Evolutionary conservation across 768 basidiomycete species (phyloP), one percentile per base, ranked within the genome.

Genomic region (Serendipita sp.): DNA sequence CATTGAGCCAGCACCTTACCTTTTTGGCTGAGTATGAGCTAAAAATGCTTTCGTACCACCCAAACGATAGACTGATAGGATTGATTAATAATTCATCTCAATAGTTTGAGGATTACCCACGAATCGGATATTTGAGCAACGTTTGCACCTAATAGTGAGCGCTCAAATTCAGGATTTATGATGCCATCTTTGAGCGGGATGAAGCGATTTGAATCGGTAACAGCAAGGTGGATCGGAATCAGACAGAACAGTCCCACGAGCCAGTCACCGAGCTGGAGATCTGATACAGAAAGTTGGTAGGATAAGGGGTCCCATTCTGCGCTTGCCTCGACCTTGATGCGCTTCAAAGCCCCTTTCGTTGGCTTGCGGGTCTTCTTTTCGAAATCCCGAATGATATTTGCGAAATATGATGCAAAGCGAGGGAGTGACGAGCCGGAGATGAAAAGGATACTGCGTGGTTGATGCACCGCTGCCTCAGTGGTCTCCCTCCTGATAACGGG

Each of bases 41-140:
- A 66, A 85, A 82, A 15, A 85, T 73, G 1, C 80, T 80, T 67
- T 85, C 84, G 35, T 84, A 84, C 84, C 84, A 85, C 0, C 83
- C 83, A 63, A 85, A 78, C 0, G 81, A 78, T 3, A 85, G 69
- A 54, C 66, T 44, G 48, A 44, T 16, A 41, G 18, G n/a, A 41
- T 0, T 41, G 35, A n/a, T 35, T 38, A 16, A 37, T 32, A 16
- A n/a, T 28, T 60, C 13, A 60, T 11, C 10, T 34, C n/a, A 32
- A 16, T 24, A 64, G n/a, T 54, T 16, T 13, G 64, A 45, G 64
- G 3, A 24, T 10, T 11, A 32, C 34, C 38, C 32, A 67, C 66
- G 75, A 64, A 7, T 85, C 80, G 13, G 83, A 80, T 34, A 85
- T 81, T n/a, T 75, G 75, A 32, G 75, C 77, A 32, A 85, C 79